Conservation (phyloP, 306 rosid species). For the Mucuna pruriens region DNA sequence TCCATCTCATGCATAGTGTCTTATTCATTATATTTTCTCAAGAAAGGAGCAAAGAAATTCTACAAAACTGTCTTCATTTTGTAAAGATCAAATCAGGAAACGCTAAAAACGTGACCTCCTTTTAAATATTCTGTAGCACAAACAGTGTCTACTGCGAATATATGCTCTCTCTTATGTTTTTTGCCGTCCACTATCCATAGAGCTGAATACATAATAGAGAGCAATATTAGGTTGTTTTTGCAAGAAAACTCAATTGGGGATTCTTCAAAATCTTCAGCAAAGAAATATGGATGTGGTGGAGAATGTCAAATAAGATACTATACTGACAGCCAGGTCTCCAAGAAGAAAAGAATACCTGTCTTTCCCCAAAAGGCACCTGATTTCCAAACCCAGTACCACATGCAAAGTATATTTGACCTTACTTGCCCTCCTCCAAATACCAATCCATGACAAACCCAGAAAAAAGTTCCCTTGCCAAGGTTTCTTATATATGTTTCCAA, state of each 20-base stretch:
- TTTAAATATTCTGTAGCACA: not conserved
- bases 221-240: not conserved
- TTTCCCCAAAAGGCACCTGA: constrained; percentile 49
- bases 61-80: not conserved
- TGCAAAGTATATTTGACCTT: constrained; percentile 69
- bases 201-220: not conserved
- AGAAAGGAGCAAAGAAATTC: no score
- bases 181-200: not conserved
- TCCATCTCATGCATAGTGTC: no score
- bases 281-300: not conserved
- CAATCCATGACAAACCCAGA: constrained; percentile 29
- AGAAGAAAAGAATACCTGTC: constrained; percentile 62
- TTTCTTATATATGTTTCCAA: constrained; percentile 53
- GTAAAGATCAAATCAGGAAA: not conserved
- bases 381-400: constrained; percentile 51
- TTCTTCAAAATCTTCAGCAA: not conserved
- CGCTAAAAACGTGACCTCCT: not conserved
- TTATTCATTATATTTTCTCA: no score
- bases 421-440: constrained; percentile 44
- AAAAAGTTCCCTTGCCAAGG: constrained; percentile 6
- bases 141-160: not conserved
- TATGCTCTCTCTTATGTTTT: not conserved
- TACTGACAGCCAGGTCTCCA: constrained; percentile 26
- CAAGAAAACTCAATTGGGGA: constrained; percentile 3
- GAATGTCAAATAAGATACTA: constrained; percentile 23